A percentile compares a stretch with the other conserved stretches of the same genome.
Conservation (phyloP, 176 grass and related monocot genomes). For the Dactylis glomerata region DNA sequence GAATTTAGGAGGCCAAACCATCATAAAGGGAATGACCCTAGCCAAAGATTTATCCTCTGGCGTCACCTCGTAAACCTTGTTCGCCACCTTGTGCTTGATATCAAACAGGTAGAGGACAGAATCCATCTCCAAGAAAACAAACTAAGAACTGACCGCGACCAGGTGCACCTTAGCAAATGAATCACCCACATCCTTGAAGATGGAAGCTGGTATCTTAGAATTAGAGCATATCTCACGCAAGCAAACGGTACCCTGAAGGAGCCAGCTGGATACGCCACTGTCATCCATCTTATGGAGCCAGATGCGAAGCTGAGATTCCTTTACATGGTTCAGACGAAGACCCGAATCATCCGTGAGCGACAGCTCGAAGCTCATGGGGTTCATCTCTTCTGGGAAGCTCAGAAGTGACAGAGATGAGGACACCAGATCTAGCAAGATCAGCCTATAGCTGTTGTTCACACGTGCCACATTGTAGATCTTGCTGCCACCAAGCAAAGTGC, state of each 20-base stretch:
- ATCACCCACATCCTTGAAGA: too few species aligned
- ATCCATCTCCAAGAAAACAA: neutral
- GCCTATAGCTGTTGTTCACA: neutral
- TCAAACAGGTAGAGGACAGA: neutral
- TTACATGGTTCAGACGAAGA: neutral
- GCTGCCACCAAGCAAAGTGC: neutral
- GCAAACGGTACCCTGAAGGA: neutral
- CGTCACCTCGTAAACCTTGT: neutral
- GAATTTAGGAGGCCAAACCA: neutral
- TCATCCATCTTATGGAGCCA: neutral
- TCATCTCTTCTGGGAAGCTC: neutral
- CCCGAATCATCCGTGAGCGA: neutral
- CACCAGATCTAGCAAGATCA: conserved; percentile 9
- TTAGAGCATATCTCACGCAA: neutral
- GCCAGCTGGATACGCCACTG: neutral
- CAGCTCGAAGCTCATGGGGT: neutral
- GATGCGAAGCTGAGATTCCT: neutral
- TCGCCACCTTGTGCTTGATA: neutral
- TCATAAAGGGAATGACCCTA: neutral
- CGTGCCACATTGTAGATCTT: conserved; percentile 4
- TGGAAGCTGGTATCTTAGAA: too few species aligned
- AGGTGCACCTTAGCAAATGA: too few species aligned
- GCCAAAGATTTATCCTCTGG: neutral
- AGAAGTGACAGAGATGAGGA: conserved; percentile 3
- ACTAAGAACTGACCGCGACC: neutral